phyloP scores from a whole-genome alignment of 768 basidiomycete genomes.

The Daedaleopsis sinensis region DNA sequence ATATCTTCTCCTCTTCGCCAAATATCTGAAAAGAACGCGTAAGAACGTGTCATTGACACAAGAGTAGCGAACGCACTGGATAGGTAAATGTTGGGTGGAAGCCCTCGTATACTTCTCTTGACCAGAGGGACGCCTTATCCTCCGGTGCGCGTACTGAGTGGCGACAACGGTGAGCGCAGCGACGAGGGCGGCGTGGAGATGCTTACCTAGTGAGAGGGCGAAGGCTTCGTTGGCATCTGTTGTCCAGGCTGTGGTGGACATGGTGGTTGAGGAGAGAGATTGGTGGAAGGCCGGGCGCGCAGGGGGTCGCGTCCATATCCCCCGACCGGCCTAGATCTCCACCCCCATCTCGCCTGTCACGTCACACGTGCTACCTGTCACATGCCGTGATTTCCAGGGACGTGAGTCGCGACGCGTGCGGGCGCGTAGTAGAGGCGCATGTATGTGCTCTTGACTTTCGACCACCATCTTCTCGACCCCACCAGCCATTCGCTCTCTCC shows the following conservation, averaged over 20 bases:
- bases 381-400: background rate
- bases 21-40: conserved; percentile 63
- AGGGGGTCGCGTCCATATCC: conserved; percentile 22
- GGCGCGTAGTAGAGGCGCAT: background rate
- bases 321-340: conserved; percentile 17
- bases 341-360: conserved; percentile 18
- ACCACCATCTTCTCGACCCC: background rate
- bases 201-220: conserved; percentile 71
- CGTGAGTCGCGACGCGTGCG: conserved; percentile 5
- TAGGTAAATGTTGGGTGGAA: conserved; percentile 95
- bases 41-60: background rate
- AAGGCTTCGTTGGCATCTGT: conserved; percentile 79
- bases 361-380: conserved; percentile 18
- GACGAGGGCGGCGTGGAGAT: conserved; percentile 4
- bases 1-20: conserved; percentile 95
- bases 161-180: conserved; percentile 3
- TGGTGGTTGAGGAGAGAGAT: conserved; percentile 17
- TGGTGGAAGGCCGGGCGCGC: conserved; percentile 6
- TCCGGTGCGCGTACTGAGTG: conserved; percentile 66
- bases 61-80: conserved; percentile 56
- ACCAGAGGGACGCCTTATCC: conserved; percentile 59
- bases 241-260: conserved; percentile 61
- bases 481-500: background rate
- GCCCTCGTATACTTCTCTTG: conserved; percentile 59
- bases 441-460: background rate